These are phyloP conservation scores for Pyrenophora seminiperda DNA, from an alignment of 2,329 filamentous ascomycete species.

Conservation along the genomic window DNA sequence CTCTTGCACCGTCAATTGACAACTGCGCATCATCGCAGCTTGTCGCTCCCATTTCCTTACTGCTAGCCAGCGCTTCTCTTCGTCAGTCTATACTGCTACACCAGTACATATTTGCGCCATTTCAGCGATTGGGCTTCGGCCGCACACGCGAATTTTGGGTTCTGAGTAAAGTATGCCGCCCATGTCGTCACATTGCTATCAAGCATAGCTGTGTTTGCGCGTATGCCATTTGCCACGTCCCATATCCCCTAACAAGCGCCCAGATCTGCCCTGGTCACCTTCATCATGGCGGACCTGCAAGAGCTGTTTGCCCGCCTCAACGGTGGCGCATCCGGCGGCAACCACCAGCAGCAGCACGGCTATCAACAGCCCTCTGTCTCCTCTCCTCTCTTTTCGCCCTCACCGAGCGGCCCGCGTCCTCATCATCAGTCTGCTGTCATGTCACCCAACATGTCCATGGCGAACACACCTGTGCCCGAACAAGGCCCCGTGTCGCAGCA, in stretches of 20 bases:
- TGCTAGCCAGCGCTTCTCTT: slow-evolving; percentile 16
- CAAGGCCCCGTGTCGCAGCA: slow-evolving; percentile 51
- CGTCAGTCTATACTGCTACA: slow-evolving; percentile 1
- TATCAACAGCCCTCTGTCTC: slow-evolving; percentile 62
- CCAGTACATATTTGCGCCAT: slow-evolving; percentile 13
- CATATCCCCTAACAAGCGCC: slow-evolving; percentile 15
- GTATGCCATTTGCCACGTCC: slow-evolving; percentile 5
- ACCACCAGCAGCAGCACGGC: slow-evolving; percentile 31
- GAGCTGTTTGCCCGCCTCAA: slow-evolving; percentile 53
- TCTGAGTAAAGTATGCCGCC: slow-evolving; percentile 34
- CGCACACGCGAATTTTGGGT: slow-evolving; percentile 35
- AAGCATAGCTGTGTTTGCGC: slow-evolving; percentile 6
- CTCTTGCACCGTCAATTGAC: slow-evolving; percentile 18
- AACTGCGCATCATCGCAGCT: slow-evolving; percentile 23
- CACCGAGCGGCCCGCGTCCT: slow-evolving; percentile 59
- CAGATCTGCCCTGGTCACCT: slow-evolving; percentile 28
- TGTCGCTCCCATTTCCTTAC: slow-evolving; percentile 12
- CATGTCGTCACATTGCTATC: slow-evolving; percentile 15
- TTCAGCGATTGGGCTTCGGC: slow-evolving; percentile 17
- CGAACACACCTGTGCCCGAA: slow-evolving; percentile 50
- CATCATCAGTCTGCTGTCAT: slow-evolving; percentile 63
- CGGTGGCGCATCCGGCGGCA: slow-evolving; percentile 37
- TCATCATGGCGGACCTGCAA: slow-evolving; percentile 51
- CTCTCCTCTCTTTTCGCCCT: slow-evolving; percentile 63
- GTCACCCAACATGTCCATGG: slow-evolving; percentile 60